A percentile compares a stretch with the other conserved stretches of the same genome.
These are phyloP conservation scores for Lachnellula cervina DNA, from an alignment of 2,329 filamentous ascomycete genomes.

Conservation along the genomic window DNA sequence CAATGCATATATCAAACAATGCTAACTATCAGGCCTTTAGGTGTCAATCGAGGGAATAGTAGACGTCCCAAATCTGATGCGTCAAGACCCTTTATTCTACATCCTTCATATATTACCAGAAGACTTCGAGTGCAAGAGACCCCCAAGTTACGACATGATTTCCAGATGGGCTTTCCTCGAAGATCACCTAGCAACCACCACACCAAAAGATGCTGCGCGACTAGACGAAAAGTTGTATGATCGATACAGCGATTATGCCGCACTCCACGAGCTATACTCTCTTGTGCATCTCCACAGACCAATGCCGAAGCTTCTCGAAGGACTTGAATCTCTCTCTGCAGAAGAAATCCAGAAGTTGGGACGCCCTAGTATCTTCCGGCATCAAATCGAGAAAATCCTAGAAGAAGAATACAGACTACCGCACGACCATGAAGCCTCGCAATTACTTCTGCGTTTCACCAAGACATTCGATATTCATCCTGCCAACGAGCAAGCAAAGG, in stretches of 20 bases:
- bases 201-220: background rate
- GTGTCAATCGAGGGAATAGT: background rate
- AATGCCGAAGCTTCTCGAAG: background rate
- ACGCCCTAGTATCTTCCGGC: conserved; percentile 2
- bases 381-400: conserved; percentile 4
- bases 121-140: background rate
- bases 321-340: background rate
- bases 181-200: conserved; percentile 2
- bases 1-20: no score
- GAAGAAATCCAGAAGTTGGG: background rate
- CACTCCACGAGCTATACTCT: conserved; percentile 1
- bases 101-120: background rate
- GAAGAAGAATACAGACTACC: conserved; percentile 4
- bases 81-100: conserved; percentile 2
- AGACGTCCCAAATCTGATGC: background rate
- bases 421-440: background rate
- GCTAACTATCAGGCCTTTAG: no score
- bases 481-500: conserved; percentile 1
- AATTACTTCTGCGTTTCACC: background rate
- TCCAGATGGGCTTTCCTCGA: conserved; percentile 6
- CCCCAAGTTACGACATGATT: background rate
- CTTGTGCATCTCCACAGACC: background rate
- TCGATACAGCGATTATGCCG: conserved; percentile 1
- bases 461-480: conserved; percentile 3
- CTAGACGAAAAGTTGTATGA: conserved; percentile 3